Conservation (phyloP, 352 stramenopile genomes). For the Blastocystis sp. region DNA sequence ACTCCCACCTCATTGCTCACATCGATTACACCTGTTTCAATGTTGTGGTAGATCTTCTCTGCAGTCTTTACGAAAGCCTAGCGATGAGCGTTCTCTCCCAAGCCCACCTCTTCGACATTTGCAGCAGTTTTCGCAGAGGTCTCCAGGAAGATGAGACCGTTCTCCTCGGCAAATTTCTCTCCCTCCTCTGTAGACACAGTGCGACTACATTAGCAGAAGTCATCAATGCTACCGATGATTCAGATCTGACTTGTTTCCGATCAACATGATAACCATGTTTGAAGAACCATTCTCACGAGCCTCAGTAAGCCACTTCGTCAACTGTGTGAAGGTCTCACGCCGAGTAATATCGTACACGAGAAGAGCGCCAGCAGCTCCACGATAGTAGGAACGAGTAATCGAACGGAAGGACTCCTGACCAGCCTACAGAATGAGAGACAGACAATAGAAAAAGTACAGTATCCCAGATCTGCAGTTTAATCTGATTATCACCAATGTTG, state of each 20-base stretch:
- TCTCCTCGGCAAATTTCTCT: constrained; percentile 94
- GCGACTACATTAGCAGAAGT: constrained; percentile 67
- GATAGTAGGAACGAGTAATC: constrained; percentile 98
- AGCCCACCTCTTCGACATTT: constrained; percentile 89
- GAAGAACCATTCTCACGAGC: constrained; percentile 92
- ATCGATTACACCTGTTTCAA: constrained; percentile 85
- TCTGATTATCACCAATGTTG: constrained; percentile 92
- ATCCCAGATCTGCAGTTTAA: constrained; percentile 93
- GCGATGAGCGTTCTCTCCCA: background rate
- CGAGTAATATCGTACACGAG: constrained; percentile 97
- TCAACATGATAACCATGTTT: constrained; percentile 99
- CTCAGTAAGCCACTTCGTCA: constrained; percentile 95
- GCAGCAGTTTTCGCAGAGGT: constrained; percentile 95
- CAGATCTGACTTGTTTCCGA: constrained; percentile 96
- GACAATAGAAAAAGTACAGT: constrained; percentile 70
- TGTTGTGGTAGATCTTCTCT: constrained; percentile 90
- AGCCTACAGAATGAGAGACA: constrained; percentile 69
- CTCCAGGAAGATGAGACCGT: constrained; percentile 99
- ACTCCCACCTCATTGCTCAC: constrained; percentile 79
- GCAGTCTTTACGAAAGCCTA: constrained; percentile 88
- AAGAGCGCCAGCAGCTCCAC: constrained; percentile 87
- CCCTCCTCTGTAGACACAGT: constrained; percentile 93
- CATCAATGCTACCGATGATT: constrained; percentile 74
- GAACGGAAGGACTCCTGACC: constrained; percentile 98
- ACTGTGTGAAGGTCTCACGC: constrained; percentile 97